Percentiles rank a stretch among this genome's conserved stretches.
phyloP scores from a whole-genome alignment of 768 basidiomycete species.

The Mrakia blollopis region DNA sequence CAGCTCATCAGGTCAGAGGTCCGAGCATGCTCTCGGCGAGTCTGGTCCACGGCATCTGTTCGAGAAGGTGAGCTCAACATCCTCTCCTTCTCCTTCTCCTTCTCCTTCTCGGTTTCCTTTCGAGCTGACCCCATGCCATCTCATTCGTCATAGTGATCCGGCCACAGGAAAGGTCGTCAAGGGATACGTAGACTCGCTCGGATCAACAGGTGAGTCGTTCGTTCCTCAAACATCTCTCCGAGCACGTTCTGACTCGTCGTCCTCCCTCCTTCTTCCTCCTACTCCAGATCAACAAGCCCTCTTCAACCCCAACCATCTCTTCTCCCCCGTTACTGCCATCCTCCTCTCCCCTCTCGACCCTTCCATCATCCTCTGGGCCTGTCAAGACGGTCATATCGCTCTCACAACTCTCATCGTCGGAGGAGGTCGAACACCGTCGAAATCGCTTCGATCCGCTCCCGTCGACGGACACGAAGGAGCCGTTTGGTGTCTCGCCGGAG shows the following conservation, averaged over 20 bases:
- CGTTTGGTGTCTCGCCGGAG: constrained; percentile 20
- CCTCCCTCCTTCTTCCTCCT: background rate
- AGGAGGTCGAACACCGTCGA: constrained; percentile 15
- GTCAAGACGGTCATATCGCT: constrained; percentile 19
- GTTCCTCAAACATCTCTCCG: background rate
- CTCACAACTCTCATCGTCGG: constrained; percentile 8
- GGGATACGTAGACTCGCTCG: constrained; percentile 26
- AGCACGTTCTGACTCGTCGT: background rate
- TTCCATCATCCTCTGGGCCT: constrained; percentile 18
- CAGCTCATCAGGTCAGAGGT: constrained; percentile 23
- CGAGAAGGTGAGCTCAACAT: constrained; percentile 10
- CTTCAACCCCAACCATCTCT: constrained; percentile 12
- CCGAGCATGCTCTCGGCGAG: constrained; percentile 20
- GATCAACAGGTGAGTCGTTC: background rate
- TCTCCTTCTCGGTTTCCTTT: background rate
- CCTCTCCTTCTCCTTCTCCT: background rate
- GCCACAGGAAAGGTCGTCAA: constrained; percentile 28
- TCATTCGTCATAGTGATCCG: background rate
- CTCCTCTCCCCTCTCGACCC: constrained; percentile 16
- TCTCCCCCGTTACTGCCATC: constrained; percentile 7
- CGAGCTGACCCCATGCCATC: too few relatives aligned
- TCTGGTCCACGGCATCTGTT: constrained; percentile 19
- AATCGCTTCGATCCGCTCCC: background rate
- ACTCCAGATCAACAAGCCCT: constrained; percentile 8
- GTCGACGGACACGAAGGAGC: constrained; percentile 18